Conservation (phyloP, 208 protist genomes). For the Wallacemonas sp. region DNA sequence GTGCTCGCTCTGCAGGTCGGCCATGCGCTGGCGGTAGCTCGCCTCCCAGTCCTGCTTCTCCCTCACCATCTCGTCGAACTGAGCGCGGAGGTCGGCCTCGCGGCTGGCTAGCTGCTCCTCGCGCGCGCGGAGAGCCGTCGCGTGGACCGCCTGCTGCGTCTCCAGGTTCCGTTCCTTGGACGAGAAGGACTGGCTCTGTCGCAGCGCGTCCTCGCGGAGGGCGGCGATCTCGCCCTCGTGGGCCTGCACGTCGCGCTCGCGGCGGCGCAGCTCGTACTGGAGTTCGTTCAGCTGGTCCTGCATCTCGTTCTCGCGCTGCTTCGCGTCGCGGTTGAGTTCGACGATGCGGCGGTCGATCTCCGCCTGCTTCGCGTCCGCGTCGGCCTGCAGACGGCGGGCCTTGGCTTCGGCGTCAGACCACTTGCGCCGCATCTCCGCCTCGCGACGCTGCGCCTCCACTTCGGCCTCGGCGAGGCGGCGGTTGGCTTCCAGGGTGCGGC, state of each 20-base stretch:
- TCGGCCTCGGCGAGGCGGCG: conserved; percentile 40
- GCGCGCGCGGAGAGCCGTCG: conserved; percentile 33
- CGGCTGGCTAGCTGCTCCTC: conserved; percentile 43
- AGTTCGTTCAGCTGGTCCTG: conserved; percentile 42
- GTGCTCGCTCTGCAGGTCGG: conserved; percentile 20
- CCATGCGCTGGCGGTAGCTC: conserved; percentile 14
- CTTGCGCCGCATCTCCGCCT: conserved; percentile 51
- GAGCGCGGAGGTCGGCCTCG: conserved; percentile 34
- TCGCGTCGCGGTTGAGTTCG: conserved; percentile 41
- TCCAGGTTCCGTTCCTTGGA: conserved; percentile 35
- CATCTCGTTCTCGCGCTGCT: conserved; percentile 41
- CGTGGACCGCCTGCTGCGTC: conserved; percentile 28
- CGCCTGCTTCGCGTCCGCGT: conserved; percentile 50
- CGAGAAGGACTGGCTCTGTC: conserved; percentile 26
- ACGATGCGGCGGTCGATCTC: conserved; percentile 56
- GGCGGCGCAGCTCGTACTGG: conserved; percentile 46
- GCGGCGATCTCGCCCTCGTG: conserved; percentile 48
- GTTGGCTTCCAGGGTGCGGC: conserved; percentile 40
- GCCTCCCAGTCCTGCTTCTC: conserved; percentile 29
- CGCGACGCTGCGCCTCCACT: conserved; percentile 33
- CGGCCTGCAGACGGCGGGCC: conserved; percentile 41
- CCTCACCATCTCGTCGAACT: conserved; percentile 29
- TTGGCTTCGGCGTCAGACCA: conserved; percentile 49
- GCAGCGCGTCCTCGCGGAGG: conserved; percentile 28
- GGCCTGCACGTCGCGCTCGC: conserved; percentile 37